Evolutionary conservation across 257 asterid species (phyloP), one percentile per base, ranked within the genome.

Genomic region (Lycium ferocissimum): DNA sequence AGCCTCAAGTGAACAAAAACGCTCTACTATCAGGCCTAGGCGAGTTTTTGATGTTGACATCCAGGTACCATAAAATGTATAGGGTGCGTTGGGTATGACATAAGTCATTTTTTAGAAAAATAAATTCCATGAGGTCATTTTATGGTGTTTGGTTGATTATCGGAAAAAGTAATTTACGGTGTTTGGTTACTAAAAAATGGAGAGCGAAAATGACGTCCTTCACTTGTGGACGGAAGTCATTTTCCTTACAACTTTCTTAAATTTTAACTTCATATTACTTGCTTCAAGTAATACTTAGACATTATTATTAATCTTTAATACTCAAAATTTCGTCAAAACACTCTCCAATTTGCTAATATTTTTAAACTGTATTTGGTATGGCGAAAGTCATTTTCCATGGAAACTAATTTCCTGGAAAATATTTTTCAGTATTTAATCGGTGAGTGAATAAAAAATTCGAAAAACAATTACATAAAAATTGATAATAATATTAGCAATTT

Each of bases 11-110:
- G n/a, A 18, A 9, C 26, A 13, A 18, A 18, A 26, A 2, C 26
- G 1, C 70, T 4, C 6, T 53, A 7, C 7, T 7, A 15, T 7
- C 81, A 40, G 18, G n/a, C 53, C 17, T 20, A 69, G 8, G 58
- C 80, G 87, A 67, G 12, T 85, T 54, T 85, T 85, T 67, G 84
- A 85, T 85, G 45, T 85, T 57, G 80, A 65, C 7, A 80, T 85
- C 17, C 87, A 85, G 87, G 84, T 85, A 66, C 40, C 0, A 65
- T 26, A 12, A 26, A 22, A 65, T 61, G 5, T n/a, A 8, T 61
- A 69, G n/a, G 61, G 61, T 3, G 33, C 14, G 13, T 3, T 37
- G 37, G 22, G 22, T 14, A 6, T 69, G 20, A 37, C 3, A 14
- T 10, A 69, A 37, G 14, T 38, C 76, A 69, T 69, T 69, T 7